Percentiles rank a stretch among this genome's conserved stretches.
phyloP scores from a whole-genome alignment of 257 asterid genomes.

The Mitragyna speciosa region DNA sequence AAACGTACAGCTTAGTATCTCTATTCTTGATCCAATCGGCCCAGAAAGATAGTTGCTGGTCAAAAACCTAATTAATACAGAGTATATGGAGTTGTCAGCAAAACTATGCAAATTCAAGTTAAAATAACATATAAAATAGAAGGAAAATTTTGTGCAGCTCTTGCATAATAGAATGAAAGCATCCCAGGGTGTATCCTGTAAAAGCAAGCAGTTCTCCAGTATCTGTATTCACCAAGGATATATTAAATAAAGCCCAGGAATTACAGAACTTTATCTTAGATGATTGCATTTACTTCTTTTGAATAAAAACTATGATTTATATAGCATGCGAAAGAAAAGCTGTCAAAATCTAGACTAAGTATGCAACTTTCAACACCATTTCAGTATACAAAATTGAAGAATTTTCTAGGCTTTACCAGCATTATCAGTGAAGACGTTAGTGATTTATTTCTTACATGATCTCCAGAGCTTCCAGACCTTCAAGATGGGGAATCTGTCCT shows the following conservation, averaged over 20 bases:
- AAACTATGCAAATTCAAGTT: neutral
- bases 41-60: conserved; percentile 53
- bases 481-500: conserved; percentile 47
- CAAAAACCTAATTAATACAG: conserved; percentile 36
- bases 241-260: neutral
- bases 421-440: neutral
- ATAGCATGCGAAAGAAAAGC: neutral
- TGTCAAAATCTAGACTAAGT: neutral
- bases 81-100: neutral
- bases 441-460: conserved; percentile 31
- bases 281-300: neutral
- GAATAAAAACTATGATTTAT: neutral
- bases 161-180: neutral
- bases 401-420: neutral
- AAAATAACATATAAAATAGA: neutral
- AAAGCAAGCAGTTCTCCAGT: neutral
- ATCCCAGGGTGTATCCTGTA: neutral
- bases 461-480: conserved; percentile 17
- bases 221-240: neutral
- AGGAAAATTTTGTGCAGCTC: neutral
- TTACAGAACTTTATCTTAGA: neutral
- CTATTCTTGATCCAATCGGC: conserved; percentile 34
- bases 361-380: too few relatives aligned
- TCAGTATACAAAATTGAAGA: neutral
- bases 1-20: conserved; percentile 35